Evolutionary conservation across 2,329 filamentous ascomycete genomes (phyloP).

Genomic region (Aspergillus brunneoviolaceus): DNA sequence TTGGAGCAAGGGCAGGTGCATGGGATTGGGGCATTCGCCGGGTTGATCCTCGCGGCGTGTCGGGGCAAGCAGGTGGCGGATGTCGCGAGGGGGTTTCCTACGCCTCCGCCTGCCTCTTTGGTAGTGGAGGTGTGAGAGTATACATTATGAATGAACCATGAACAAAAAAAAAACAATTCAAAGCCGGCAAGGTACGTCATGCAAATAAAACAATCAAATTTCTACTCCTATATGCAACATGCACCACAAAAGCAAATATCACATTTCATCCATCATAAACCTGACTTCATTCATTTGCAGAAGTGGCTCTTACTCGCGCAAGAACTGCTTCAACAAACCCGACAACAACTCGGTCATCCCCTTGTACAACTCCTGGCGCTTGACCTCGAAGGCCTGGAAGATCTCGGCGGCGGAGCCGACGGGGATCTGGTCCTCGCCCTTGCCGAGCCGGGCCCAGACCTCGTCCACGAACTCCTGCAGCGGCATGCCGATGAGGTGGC

Average conservation of each 20-base stretch:
- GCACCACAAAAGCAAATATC: not conserved
- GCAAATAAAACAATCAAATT: too few relatives aligned
- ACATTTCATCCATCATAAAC: not conserved
- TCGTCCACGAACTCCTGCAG: constrained; percentile 53
- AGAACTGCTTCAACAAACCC: constrained; percentile 23
- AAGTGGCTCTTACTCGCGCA: constrained; percentile 11
- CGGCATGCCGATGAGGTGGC: constrained; percentile 54
- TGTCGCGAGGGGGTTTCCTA: constrained; percentile 14
- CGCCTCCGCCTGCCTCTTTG: not conserved
- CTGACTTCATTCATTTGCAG: not conserved
- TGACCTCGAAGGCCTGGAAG: constrained; percentile 50
- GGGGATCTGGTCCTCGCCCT: constrained; percentile 53
- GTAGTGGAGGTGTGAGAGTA: not conserved
- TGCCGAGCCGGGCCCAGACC: constrained; percentile 47
- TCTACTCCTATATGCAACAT: too few relatives aligned
- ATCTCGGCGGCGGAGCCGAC: constrained; percentile 46
- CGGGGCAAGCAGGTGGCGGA: constrained; percentile 19
- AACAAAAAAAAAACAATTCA: not conserved
- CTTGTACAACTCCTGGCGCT: constrained; percentile 46
- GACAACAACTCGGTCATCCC: constrained; percentile 26
- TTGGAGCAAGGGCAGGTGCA: constrained; percentile 23
- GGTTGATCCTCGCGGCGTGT: constrained; percentile 28
- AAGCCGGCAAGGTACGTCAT: too few relatives aligned
- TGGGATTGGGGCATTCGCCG: constrained; percentile 21
- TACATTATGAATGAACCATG: too few relatives aligned